A percentile compares a stretch with the other conserved stretches of the same genome.
Conservation (phyloP, 108 stramenopile genomes). For the Schizochytrium sp. region DNA sequence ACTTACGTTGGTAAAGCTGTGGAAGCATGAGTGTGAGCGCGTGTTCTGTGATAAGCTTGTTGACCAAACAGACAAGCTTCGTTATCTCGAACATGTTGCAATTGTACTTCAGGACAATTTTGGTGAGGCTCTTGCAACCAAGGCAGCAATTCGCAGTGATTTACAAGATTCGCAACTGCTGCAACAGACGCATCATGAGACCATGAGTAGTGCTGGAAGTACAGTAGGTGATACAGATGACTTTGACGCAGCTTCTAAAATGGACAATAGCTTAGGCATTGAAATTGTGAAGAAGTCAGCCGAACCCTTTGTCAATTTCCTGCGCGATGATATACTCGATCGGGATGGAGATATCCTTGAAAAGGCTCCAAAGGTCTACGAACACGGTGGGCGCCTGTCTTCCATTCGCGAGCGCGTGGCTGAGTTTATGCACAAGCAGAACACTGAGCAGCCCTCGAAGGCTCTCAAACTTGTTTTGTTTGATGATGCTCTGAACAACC, state of each 20-base stretch:
- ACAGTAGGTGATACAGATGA: slow-evolving; percentile 63
- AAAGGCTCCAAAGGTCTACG: slow-evolving; percentile 89
- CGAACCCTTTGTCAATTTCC: slow-evolving; percentile 88
- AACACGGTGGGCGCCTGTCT: slow-evolving; percentile 84
- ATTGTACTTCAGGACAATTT: slow-evolving; percentile 72
- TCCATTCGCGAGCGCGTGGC: slow-evolving; percentile 82
- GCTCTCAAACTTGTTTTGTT: slow-evolving; percentile 90
- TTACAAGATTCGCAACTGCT: slow-evolving; percentile 70
- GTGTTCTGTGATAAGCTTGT: slow-evolving; percentile 90
- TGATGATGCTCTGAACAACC: slow-evolving; percentile 88
- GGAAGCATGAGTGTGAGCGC: slow-evolving; percentile 89
- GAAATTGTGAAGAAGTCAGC: slow-evolving; percentile 64
- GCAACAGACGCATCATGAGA: slow-evolving; percentile 71
- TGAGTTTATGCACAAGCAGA: slow-evolving; percentile 84
- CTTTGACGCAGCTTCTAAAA: slow-evolving; percentile 41
- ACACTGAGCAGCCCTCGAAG: slow-evolving; percentile 84
- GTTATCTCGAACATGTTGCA: slow-evolving; percentile 31
- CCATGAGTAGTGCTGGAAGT: background rate
- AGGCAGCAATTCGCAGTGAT: background rate
- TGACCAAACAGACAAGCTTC: slow-evolving; percentile 82
- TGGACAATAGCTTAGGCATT: slow-evolving; percentile 59
- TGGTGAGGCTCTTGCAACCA: slow-evolving; percentile 71
- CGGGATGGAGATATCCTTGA: slow-evolving; percentile 84
- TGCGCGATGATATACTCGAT: slow-evolving; percentile 84
- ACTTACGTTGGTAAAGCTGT: slow-evolving; percentile 78